These are phyloP conservation scores for Podospora australis DNA, from an alignment of 495 filamentous ascomycete species.

Conservation along the genomic window DNA sequence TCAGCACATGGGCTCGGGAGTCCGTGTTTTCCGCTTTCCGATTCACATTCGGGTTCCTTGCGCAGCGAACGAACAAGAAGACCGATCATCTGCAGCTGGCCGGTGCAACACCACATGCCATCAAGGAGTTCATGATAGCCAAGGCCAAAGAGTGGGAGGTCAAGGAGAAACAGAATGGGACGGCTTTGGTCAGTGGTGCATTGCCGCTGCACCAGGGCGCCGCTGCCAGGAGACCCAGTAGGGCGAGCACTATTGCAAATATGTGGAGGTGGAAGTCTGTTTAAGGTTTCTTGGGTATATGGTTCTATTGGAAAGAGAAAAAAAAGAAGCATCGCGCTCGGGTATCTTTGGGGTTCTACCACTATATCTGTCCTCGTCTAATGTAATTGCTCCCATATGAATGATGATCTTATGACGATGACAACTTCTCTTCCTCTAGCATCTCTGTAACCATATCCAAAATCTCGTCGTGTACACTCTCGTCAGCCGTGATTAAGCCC, in stretches of 20 bases:
- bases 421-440: background rate
- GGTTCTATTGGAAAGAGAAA: background rate
- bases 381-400: background rate
- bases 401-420: background rate
- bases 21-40: conserved; percentile 12
- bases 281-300: no score
- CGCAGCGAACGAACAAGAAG: background rate
- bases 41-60: conserved; percentile 6
- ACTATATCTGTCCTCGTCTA: background rate
- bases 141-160: conserved; percentile 20
- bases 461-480: conserved; percentile 19
- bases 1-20: conserved; percentile 17
- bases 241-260: background rate
- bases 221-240: conserved; percentile 1
- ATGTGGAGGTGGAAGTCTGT: conserved; percentile 5
- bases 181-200: conserved; percentile 3
- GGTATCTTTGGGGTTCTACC: no score
- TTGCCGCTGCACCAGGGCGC: conserved; percentile 9
- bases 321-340: background rate
- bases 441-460: conserved; percentile 14
- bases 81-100: conserved; percentile 1
- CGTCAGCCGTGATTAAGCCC: conserved; percentile 23
- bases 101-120: conserved; percentile 13
- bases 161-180: background rate
- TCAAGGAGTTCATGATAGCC: conserved; percentile 21